These are phyloP conservation scores for Asterophora lycoperdoides DNA, from an alignment of 768 basidiomycete genomes.

Conservation along the genomic window DNA sequence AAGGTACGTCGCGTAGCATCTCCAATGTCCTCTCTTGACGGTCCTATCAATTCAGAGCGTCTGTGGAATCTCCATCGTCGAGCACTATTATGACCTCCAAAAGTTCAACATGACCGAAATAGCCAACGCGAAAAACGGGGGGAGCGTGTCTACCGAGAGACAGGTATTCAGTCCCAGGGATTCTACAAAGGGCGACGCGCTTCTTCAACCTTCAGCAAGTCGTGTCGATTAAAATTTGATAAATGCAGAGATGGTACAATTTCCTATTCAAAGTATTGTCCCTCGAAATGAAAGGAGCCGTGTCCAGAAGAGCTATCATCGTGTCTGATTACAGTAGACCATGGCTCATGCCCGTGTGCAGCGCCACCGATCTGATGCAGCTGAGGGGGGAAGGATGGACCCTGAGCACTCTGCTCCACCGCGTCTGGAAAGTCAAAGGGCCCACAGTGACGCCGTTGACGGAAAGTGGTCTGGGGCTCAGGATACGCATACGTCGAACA, in stretches of 20 bases:
- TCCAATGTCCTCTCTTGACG: background rate
- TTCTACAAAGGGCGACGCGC: background rate
- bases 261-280: background rate
- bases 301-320: too few relatives aligned
- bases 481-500: too few relatives aligned
- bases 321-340: too few relatives aligned
- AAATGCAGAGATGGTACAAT: background rate
- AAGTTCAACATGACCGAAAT: conserved; percentile 82
- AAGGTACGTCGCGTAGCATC: conserved; percentile 48
- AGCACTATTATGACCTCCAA: conserved; percentile 63
- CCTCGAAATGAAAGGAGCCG: too few relatives aligned
- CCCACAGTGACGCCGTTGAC: too few relatives aligned
- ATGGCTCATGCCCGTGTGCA: too few relatives aligned
- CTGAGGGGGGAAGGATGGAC: too few relatives aligned
- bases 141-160: conserved; percentile 23
- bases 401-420: too few relatives aligned
- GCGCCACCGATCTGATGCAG: too few relatives aligned
- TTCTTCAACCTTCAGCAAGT: background rate
- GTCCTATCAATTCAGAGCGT: conserved; percentile 47
- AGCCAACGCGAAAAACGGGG: conserved; percentile 44
- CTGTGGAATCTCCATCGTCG: conserved; percentile 71
- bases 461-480: too few relatives aligned
- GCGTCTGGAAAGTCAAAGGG: too few relatives aligned
- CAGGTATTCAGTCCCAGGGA: conserved; percentile 8
- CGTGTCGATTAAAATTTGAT: background rate